Evolutionary conservation across 306 rosid genomes (phyloP).

Genomic region (Cajanus cajan): DNA sequence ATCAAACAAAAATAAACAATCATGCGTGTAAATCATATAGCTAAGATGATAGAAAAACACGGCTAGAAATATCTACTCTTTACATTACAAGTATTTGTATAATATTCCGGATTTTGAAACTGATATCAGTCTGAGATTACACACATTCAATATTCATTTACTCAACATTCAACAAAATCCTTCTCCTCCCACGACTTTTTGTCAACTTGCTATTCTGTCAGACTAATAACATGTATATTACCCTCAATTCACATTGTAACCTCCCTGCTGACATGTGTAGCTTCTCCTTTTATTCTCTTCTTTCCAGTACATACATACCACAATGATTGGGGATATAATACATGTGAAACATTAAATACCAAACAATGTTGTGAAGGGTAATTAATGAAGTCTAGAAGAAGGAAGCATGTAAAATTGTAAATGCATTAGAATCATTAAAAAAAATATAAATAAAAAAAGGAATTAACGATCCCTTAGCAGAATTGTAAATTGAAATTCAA

Average conservation of each 20-base stretch:
- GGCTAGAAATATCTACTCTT: neutral
- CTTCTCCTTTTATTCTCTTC: constrained; percentile 1
- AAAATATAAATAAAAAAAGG: neutral
- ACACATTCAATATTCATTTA: neutral
- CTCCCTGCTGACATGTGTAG: neutral
- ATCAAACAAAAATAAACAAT: neutral
- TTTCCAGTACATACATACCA: constrained; percentile 14
- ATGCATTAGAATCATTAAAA: constrained; percentile 18
- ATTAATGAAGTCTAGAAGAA: constrained; percentile 7
- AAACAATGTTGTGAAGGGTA: neutral
- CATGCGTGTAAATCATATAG: neutral
- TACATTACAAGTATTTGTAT: neutral
- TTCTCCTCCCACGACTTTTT: neutral
- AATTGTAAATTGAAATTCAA: neutral
- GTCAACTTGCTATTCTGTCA: neutral
- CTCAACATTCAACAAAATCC: neutral
- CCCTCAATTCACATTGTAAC: neutral
- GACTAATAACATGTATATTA: neutral
- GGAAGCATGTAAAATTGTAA: constrained; percentile 1
- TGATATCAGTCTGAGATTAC: neutral
- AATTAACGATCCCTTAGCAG: neutral
- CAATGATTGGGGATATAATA: neutral
- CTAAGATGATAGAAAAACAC: neutral
- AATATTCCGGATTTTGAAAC: neutral
- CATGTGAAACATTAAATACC: neutral